phyloP scores from a whole-genome alignment of 345 rosid genomes.

The Euphorbia pulcherrima region DNA sequence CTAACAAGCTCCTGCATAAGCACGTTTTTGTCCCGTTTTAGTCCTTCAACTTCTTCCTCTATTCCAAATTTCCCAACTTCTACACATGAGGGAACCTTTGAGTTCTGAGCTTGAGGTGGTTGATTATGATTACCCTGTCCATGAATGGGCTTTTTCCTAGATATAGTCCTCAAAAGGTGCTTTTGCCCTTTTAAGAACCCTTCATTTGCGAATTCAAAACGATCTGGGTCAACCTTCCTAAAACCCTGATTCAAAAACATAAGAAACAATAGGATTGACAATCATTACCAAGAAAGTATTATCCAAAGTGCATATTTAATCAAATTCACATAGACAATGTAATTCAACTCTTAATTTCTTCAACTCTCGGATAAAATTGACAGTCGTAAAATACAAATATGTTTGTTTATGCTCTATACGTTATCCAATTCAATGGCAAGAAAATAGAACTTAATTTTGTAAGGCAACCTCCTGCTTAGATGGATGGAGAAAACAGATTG shows the following conservation, averaged over 20 bases:
- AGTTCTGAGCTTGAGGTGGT: conserved; percentile 56
- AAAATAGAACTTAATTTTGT: neutral
- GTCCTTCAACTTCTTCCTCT: conserved; percentile 91
- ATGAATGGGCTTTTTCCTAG: conserved; percentile 69
- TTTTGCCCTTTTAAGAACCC: conserved; percentile 86
- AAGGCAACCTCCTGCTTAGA: neutral
- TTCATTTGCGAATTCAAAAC: conserved; percentile 93
- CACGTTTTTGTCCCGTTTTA: conserved; percentile 90
- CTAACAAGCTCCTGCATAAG: conserved; percentile 96
- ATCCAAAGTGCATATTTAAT: neutral
- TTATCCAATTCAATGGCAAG: neutral
- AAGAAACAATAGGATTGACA: neutral
- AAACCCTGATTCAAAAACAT: conserved; percentile 63
- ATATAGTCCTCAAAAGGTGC: conserved; percentile 64
- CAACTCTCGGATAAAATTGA: neutral
- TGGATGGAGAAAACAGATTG: neutral
- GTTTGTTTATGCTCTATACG: neutral
- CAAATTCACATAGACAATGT: neutral
- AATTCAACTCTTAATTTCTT: neutral
- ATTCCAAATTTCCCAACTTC: conserved; percentile 98
- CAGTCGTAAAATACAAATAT: neutral
- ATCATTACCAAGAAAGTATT: neutral
- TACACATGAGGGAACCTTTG: conserved; percentile 70
- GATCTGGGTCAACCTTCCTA: conserved; percentile 87
- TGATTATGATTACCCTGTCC: conserved; percentile 56